Evolutionary conservation across 2,329 filamentous ascomycete genomes (phyloP).

Genomic region (Aureobasidium lini): DNA sequence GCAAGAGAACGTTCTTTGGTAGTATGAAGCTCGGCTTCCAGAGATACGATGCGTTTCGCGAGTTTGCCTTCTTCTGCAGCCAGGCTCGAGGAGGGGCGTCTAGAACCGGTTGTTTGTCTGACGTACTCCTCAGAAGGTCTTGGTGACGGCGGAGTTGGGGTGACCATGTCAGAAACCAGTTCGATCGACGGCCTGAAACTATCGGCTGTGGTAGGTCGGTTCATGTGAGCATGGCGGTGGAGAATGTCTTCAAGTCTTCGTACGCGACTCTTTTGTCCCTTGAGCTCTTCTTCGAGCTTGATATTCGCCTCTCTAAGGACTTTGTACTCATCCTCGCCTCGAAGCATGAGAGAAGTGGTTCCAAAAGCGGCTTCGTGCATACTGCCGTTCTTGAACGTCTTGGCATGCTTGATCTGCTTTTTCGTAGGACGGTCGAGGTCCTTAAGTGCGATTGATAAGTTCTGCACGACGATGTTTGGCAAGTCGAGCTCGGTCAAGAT

Average conservation of each 20-base stretch:
- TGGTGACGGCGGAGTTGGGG: slow-evolving; percentile 23
- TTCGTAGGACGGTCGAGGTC: slow-evolving; percentile 77
- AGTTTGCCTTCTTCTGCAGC: slow-evolving; percentile 55
- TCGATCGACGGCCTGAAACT: slow-evolving; percentile 21
- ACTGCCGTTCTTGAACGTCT: slow-evolving; percentile 94
- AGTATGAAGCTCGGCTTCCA: slow-evolving; percentile 70
- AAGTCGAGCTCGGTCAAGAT: slow-evolving; percentile 57
- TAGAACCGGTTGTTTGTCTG: slow-evolving; percentile 50
- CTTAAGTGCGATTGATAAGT: slow-evolving; percentile 67
- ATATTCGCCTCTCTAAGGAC: slow-evolving; percentile 45
- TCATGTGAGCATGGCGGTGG: slow-evolving; percentile 65
- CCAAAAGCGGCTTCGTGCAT: slow-evolving; percentile 84
- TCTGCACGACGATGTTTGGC: slow-evolving; percentile 59
- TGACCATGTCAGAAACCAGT: slow-evolving; percentile 12
- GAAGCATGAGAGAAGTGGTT: slow-evolving; percentile 75
- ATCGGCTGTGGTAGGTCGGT: slow-evolving; percentile 36
- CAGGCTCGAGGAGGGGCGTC: slow-evolving; percentile 55
- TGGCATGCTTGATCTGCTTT: slow-evolving; percentile 77
- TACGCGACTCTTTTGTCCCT: slow-evolving; percentile 85
- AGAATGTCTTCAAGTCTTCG: slow-evolving; percentile 85
- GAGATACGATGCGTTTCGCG: slow-evolving; percentile 52
- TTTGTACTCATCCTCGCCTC: slow-evolving; percentile 76
- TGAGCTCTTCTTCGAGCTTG: slow-evolving; percentile 56
- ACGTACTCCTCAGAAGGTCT: slow-evolving; percentile 40
- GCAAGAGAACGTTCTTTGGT: slow-evolving; percentile 62